Conservation (phyloP, 352 stramenopile species). For the Plasmopara halstedii region DNA sequence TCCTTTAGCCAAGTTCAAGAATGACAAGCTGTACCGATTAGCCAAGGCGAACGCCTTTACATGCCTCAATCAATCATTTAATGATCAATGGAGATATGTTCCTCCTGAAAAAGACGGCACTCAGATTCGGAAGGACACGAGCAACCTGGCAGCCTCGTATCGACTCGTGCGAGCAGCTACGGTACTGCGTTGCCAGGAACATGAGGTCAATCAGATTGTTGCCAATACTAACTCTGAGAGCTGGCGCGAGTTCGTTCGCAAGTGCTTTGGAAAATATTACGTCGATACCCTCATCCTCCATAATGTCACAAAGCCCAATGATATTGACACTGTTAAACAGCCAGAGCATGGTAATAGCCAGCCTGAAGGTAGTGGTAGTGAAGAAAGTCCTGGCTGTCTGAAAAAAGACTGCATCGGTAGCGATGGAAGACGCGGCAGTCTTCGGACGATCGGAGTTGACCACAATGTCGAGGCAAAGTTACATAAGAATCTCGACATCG, state of each 20-base stretch:
- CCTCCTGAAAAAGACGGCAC: conserved; percentile 72
- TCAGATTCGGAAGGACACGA: conserved; percentile 78
- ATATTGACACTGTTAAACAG: conserved; percentile 3
- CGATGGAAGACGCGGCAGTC: conserved; percentile 16
- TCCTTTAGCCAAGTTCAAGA: conserved; percentile 46
- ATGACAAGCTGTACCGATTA: conserved; percentile 40
- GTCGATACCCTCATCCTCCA: conserved; percentile 74
- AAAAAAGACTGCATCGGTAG: conserved; percentile 16
- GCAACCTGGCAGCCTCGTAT: conserved; percentile 58
- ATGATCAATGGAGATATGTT: conserved; percentile 76
- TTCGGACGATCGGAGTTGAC: conserved; percentile 15
- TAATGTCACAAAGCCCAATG: conserved; percentile 27
- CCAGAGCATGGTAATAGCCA: conserved; percentile 13
- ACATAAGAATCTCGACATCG: conserved; percentile 21
- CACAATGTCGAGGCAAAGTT: background rate
- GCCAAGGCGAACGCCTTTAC: conserved; percentile 48
- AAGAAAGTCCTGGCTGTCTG: conserved; percentile 14
- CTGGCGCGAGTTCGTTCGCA: conserved; percentile 66
- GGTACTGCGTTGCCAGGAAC: conserved; percentile 62
- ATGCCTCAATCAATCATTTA: conserved; percentile 64
- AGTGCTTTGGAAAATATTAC: conserved; percentile 71
- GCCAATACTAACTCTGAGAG: conserved; percentile 63
- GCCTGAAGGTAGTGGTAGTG: conserved; percentile 14
- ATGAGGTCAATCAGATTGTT: conserved; percentile 69
- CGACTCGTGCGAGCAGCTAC: conserved; percentile 58